These are phyloP conservation scores for Boletus rufocinnamomeus DNA, from an alignment of 768 basidiomycete species.

Conservation along the genomic window DNA sequence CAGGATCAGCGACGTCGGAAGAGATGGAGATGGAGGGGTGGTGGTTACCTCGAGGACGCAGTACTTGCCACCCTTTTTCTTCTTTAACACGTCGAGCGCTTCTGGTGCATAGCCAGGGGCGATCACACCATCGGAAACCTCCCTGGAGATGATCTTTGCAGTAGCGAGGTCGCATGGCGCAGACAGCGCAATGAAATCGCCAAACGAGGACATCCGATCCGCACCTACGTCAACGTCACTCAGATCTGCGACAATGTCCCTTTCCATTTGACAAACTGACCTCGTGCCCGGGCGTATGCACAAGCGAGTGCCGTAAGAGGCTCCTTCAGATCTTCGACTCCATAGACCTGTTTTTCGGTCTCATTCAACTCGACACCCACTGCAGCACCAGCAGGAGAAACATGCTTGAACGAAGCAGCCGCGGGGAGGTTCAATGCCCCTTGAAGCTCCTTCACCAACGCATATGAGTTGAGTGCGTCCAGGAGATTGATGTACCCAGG, in stretches of 20 bases:
- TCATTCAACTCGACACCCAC: conserved; percentile 84
- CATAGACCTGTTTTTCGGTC: conserved; percentile 90
- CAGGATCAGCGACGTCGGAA: conserved; percentile 10
- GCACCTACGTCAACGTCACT: conserved; percentile 57
- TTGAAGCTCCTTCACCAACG: conserved; percentile 91
- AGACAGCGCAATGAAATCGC: conserved; percentile 97
- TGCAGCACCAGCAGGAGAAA: conserved; percentile 96
- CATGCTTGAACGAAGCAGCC: conserved; percentile 99
- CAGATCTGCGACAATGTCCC: conserved; percentile 1
- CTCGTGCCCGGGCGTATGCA: conserved; percentile 95
- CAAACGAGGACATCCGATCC: conserved; percentile 99
- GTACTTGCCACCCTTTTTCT: conserved; percentile 99
- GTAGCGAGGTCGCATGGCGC: conserved; percentile 92
- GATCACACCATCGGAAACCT: conserved; percentile 98
- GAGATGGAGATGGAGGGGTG: not conserved
- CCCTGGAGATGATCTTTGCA: conserved; percentile 95
- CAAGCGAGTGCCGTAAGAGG: conserved; percentile 84
- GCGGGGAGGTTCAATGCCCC: conserved; percentile 87
- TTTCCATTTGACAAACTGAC: conserved; percentile 41
- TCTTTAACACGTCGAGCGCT: conserved; percentile 86
- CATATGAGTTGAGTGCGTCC: conserved; percentile 96
- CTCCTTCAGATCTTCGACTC: conserved; percentile 93
- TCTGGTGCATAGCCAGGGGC: conserved; percentile 90
- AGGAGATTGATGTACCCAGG: conserved; percentile 99
- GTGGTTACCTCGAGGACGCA: conserved; percentile 84